Percentiles rank a stretch among this genome's conserved stretches.
Evolutionary conservation across 73 alveolate species (phyloP).

Genomic region (Loxodes magnus): DNA sequence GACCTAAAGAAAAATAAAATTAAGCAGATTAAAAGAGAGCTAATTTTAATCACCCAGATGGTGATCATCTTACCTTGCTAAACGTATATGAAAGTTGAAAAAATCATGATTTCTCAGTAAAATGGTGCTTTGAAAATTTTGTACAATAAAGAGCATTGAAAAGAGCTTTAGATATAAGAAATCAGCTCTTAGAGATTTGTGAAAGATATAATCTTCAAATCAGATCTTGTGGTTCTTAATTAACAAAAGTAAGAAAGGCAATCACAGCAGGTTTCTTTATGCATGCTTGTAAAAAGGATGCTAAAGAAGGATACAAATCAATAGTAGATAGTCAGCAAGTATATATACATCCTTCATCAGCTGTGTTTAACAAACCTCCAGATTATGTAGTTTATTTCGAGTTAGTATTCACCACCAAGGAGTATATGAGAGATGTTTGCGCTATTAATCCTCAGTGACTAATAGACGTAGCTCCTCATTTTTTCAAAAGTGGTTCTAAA

Average conservation of each 20-base stretch:
- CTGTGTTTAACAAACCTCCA: constrained; percentile 97
- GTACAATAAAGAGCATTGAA: constrained; percentile 95
- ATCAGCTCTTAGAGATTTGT: constrained; percentile 82
- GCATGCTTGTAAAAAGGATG: constrained; percentile 88
- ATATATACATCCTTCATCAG: constrained; percentile 96
- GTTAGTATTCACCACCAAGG: constrained; percentile 97
- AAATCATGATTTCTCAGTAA: constrained; percentile 55
- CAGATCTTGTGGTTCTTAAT: constrained; percentile 32
- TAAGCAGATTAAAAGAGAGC: constrained; percentile 97
- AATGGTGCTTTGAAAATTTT: constrained; percentile 99
- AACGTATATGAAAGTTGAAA: constrained; percentile 96
- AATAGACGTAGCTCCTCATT: constrained; percentile 98
- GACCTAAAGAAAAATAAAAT: constrained; percentile 95
- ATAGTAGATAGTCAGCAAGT: constrained; percentile 90
- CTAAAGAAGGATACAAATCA: constrained; percentile 86
- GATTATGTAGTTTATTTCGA: constrained; percentile 97
- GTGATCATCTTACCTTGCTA: constrained; percentile 98
- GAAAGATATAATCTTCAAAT: constrained; percentile 85
- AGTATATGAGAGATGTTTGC: constrained; percentile 96
- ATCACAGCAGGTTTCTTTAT: constrained; percentile 93
- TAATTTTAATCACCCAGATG: constrained; percentile 96
- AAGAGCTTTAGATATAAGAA: constrained; percentile 97
- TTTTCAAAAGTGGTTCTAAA: constrained; percentile 77
- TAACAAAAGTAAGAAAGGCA: constrained; percentile 59
- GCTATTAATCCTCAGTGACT: constrained; percentile 97